Evolutionary conservation across 2,329 filamentous ascomycete species (phyloP), one percentile per base, ranked within the genome.

Genomic region (Thielaviopsis ethacetica): DNA sequence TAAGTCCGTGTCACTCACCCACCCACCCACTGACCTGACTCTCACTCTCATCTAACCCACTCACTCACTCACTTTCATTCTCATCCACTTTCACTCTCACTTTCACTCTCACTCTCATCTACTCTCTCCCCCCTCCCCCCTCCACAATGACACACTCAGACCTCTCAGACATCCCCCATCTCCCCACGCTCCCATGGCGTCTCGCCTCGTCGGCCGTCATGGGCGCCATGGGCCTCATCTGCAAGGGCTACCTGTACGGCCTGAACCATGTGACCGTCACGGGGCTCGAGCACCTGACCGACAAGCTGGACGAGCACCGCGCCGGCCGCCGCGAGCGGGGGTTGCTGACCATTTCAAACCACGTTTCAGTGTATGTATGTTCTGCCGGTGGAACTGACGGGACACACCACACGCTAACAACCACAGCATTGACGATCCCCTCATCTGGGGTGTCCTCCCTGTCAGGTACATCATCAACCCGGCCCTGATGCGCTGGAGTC

Each of bases 391-490:
- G 9, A 5, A 13, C 30, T 13, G 22, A 41, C 15, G n/a, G 4
- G 4, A 9, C 9, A 9, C 26, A 27, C 3, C 22, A 22, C 3
- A 4, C 38, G 52, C 58, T 60, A 41, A 61, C 60, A 59, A 21
- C 34, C 56, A 63, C 69, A 96, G 91, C 61, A 74, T 97, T 65
- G 93, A 98, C 71, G 93, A 98, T 72, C 93, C 93, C 26, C 73
- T 97, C 61, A 83, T 96, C 65, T 98, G 91, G 91, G 93, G 91
- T 19, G 81, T 89, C 41, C 74, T 98, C 3, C 93, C 93, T 1
- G 70, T 88, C 53, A 77, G 79, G 55, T 88, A 93, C 67, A 74
- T 81, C 63, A 82, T 86, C 66, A 81, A 84, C 61, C 81, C 86
- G 21, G 76, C 79, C 59, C 93, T 91, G 68, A 77, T 90, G 66